A percentile compares a stretch with the other conserved stretches of the same genome.
Conservation (phyloP, 164 flowering plant species). For the grape (Vitis vinifera) region ASM3070453v1 NC_081820.1:24613001-24613500, state of each 20-base stretch:
- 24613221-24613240: constrained; percentile 18
- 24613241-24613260: constrained; percentile 27
- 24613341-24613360: constrained; percentile 53
- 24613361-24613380: constrained; percentile 1
- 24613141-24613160: neutral
- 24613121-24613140: neutral
- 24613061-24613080: neutral
- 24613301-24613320: constrained; percentile 86
- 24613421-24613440: constrained; percentile 71
- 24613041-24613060: neutral
- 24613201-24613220: constrained; percentile 15
- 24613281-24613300: constrained; percentile 87
- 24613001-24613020: neutral
- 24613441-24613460: constrained; percentile 98
- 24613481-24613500: constrained; percentile 98
- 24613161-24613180: constrained; percentile 7
- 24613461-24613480: constrained; percentile 97
- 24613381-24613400: neutral
- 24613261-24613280: constrained; percentile 80
- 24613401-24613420: neutral
- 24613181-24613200: constrained; percentile 13
- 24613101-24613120: neutral
- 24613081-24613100: neutral
- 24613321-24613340: constrained; percentile 87
- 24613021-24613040: neutral